Conservation (phyloP, 2,329 filamentous ascomycete genomes). For the Verticillium dahliae region DNA sequence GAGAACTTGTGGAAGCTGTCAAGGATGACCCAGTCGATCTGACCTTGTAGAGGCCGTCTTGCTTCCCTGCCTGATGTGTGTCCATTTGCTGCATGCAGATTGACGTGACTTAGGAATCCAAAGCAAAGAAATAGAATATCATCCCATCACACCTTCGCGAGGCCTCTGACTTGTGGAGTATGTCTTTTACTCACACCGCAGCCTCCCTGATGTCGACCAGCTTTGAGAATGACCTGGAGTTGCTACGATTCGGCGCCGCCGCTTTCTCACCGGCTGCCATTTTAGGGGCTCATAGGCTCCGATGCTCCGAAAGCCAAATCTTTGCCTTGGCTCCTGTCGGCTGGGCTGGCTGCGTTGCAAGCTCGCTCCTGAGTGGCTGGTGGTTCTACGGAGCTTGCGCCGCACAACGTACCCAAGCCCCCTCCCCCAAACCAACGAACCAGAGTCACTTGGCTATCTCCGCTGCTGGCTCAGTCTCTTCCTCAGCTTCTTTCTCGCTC, state of each 20-base stretch:
- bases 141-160: too few relatives aligned
- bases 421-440: neutral
- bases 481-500: neutral
- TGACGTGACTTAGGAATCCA: too few relatives aligned
- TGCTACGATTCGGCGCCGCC: too few relatives aligned
- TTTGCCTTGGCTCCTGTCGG: neutral
- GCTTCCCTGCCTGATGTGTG: too few relatives aligned
- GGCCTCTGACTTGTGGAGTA: too few relatives aligned
- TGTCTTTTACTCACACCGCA: neutral
- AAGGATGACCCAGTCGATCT: conserved; percentile 37
- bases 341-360: neutral
- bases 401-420: neutral
- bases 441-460: neutral
- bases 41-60: conserved; percentile 6
- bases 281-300: too few relatives aligned
- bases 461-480: neutral
- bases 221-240: too few relatives aligned
- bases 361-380: neutral
- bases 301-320: too few relatives aligned
- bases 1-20: conserved; percentile 51
- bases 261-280: too few relatives aligned
- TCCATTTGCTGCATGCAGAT: too few relatives aligned
- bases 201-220: too few relatives aligned
- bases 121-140: too few relatives aligned
- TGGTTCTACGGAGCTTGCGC: neutral